Evolutionary conservation across 352 stramenopile species (phyloP).

Genomic region (Globisporangium ultimum): DNA sequence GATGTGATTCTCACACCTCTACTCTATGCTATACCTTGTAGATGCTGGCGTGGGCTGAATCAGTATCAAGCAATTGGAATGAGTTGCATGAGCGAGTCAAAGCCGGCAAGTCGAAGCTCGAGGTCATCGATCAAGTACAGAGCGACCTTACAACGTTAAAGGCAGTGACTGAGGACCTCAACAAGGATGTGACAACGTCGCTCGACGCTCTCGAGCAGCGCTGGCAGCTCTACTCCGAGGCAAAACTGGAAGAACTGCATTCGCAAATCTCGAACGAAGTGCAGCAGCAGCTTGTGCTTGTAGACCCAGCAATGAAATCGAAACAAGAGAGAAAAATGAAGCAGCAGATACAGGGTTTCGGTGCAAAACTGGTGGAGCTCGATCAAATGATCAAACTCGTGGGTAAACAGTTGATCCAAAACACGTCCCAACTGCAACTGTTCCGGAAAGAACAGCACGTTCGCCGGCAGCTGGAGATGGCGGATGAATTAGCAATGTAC

Average conservation of each 20-base stretch:
- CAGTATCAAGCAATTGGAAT: slow-evolving; percentile 8
- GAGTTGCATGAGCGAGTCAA: slow-evolving; percentile 3
- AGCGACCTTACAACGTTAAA: neutral
- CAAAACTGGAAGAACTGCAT: slow-evolving; percentile 8
- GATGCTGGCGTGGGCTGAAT: slow-evolving; percentile 14
- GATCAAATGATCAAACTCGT: slow-evolving; percentile 65
- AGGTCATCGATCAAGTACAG: neutral
- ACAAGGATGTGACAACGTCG: slow-evolving; percentile 12
- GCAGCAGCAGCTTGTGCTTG: neutral
- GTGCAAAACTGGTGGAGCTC: slow-evolving; percentile 43
- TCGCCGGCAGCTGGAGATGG: slow-evolving; percentile 13
- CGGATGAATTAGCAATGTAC: slow-evolving; percentile 7
- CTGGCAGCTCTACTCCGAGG: slow-evolving; percentile 7
- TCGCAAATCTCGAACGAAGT: neutral
- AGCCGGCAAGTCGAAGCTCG: neutral
- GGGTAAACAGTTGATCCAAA: slow-evolving; percentile 61
- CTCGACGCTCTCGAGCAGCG: slow-evolving; percentile 13
- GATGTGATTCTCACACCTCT: neutral
- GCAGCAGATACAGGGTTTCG: no score
- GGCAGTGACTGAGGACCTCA: slow-evolving; percentile 1
- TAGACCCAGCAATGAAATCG: slow-evolving; percentile 1
- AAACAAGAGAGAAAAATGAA: no score
- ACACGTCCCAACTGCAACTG: slow-evolving; percentile 58
- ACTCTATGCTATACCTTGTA: neutral
- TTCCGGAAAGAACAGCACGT: slow-evolving; percentile 39